Evolutionary conservation across 208 protist species (phyloP).

Genomic region (Angomonas deanei): DNA sequence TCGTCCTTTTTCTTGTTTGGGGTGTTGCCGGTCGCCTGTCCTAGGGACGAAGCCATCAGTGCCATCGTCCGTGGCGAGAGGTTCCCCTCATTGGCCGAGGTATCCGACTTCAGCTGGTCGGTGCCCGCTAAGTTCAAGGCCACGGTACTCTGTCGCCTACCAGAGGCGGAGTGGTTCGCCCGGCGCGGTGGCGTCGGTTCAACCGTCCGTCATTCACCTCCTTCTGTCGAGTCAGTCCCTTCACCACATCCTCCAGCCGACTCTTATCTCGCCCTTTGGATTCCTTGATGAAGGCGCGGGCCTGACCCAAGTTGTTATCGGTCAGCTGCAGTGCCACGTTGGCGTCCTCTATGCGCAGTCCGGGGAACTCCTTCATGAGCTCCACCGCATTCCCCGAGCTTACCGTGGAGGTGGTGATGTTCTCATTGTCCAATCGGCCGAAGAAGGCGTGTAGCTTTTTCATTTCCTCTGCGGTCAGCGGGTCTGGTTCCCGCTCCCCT

Average conservation of each 20-base stretch:
- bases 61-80: background rate
- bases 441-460: conserved; percentile 23
- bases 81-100: background rate
- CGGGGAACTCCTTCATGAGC: conserved; percentile 37
- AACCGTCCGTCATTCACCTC: conserved; percentile 5
- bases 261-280: conserved; percentile 6
- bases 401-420: background rate
- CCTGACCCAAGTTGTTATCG: conserved; percentile 27
- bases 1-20: background rate
- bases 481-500: conserved; percentile 3
- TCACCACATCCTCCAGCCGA: conserved; percentile 22
- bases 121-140: background rate
- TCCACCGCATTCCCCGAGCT: conserved; percentile 6
- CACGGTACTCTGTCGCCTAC: background rate
- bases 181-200: background rate
- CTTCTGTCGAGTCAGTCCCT: conserved; percentile 5
- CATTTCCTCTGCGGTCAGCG: conserved; percentile 21
- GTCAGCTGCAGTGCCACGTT: conserved; percentile 34
- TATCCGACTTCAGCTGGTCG: background rate
- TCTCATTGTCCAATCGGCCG: conserved; percentile 6
- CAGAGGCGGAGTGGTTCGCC: background rate
- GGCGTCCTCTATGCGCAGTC: conserved; percentile 21
- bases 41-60: background rate
- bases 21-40: background rate
- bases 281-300: conserved; percentile 20